Base-by-base conservation (phyloP, 2,329 filamentous ascomycete species). In the Hypocreales sp. region DNA sequence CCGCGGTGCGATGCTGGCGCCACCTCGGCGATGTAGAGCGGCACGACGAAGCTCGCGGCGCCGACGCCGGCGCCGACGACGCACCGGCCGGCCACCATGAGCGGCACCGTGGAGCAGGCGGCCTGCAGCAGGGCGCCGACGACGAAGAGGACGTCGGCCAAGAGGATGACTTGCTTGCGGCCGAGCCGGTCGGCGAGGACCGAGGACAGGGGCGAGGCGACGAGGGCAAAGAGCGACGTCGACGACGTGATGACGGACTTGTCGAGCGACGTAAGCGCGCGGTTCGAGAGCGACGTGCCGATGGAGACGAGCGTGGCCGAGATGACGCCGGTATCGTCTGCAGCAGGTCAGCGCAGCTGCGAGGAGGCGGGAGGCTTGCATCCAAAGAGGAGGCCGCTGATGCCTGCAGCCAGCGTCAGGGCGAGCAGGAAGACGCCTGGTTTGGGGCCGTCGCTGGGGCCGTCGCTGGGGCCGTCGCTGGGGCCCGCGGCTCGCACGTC, bases 1-100 rank as follows among this genome's bases (percentile, higher is more conserved):
- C 87, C 87, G 29, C 87, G 62, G 34, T 79, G 71, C 14, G 71
- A 63, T 2, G 80, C 71, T 0, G 87, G 86, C 4, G 81, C 74
- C 9, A 93, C 59, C 51, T 95, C 87, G 7, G 79, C 77, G 33
- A 94, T 87, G 53, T 92, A 92, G 40, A 94, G 51, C 24, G 86
- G 86, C 17, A 82, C 77, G 4, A 92, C 79, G 40, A 92, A 79
- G 45, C 76, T 83, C 7, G 79, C 79, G 3, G 73, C 72, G 11
- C 80, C 80, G 1, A 87, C 75, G 0, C 72, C 79, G 1, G 72
- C 59, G 16, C 80, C 80, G 3, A 87, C 75, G 2, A 84, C 56
- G 17, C 68, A 64, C 5, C 80, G 59, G 0, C 80, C 80, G 0
- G 60, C 37, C 0, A 82, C 68, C 77, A 87, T 83, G 8, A 48